These are phyloP conservation scores for Acacia concinna DNA, from an alignment of 331 rosid genomes.

Conservation along the genomic window DNA sequence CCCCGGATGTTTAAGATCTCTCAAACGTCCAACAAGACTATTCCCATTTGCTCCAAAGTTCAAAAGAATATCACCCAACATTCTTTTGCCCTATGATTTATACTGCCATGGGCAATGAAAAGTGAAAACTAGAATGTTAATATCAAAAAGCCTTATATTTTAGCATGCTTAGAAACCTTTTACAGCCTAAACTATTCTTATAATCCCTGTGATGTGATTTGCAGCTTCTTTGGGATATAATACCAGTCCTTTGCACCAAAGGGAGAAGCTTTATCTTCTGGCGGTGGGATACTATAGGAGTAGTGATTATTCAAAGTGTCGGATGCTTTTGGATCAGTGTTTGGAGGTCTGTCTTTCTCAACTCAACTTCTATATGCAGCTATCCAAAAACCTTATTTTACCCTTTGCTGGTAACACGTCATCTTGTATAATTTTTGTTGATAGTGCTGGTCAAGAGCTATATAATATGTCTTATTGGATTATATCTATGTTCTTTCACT, in stretches of 20 bases:
- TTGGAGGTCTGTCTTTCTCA: conserved; percentile 52
- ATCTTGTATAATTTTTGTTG: conserved; percentile 13
- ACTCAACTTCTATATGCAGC: conserved; percentile 12
- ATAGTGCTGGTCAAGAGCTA: neutral
- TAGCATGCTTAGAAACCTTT: neutral
- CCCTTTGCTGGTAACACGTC: neutral
- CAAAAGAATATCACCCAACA: neutral
- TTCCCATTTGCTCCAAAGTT: neutral
- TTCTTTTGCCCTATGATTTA: conserved; percentile 14
- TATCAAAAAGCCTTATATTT: conserved; percentile 12
- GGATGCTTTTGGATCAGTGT: conserved; percentile 72
- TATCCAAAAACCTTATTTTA: conserved; percentile 1
- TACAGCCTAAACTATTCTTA: conserved; percentile 8
- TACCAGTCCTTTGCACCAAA: conserved; percentile 50
- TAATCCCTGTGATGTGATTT: conserved; percentile 11
- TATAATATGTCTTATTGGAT: neutral
- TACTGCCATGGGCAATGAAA: conserved; percentile 20
- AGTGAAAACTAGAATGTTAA: conserved; percentile 22
- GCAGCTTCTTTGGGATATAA: conserved; percentile 51
- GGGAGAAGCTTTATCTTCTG: conserved; percentile 86
- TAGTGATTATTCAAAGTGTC: conserved; percentile 61
- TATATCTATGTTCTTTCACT: conserved; percentile 4
- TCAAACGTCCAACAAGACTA: conserved; percentile 7
- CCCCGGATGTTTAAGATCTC: neutral
- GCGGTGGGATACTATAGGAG: conserved; percentile 88